Evolutionary conservation across 306 rosid species (phyloP).

Genomic region (Dryas octopetala): DNA sequence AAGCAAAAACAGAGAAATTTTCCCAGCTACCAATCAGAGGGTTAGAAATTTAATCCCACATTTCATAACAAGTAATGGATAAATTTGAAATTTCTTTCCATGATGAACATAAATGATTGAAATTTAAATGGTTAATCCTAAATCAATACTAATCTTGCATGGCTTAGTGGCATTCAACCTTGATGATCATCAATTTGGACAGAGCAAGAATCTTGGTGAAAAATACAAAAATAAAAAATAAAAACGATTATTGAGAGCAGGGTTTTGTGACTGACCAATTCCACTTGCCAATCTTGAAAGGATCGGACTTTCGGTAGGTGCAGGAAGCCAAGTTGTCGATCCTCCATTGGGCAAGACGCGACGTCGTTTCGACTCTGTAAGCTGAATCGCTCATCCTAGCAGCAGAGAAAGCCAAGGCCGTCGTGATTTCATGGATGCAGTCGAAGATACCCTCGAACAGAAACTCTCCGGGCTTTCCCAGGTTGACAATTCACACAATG

Average conservation of each 20-base stretch:
- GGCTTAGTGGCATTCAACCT: neutral
- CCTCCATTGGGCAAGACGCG: conserved; percentile 98
- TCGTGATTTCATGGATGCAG: conserved; percentile 92
- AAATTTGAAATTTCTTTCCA: too few species aligned
- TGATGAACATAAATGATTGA: too few species aligned
- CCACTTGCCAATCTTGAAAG: conserved; percentile 96
- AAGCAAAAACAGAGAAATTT: conserved; percentile 1
- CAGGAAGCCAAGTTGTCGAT: conserved; percentile 90
- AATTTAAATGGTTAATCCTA: neutral
- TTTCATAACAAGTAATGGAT: neutral
- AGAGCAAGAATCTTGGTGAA: neutral
- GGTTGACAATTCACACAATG: conserved; percentile 50
- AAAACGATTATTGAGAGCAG: neutral
- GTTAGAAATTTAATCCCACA: neutral
- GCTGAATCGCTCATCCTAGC: conserved; percentile 93
- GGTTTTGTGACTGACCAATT: conserved; percentile 54
- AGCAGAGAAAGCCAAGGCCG: conserved; percentile 66
- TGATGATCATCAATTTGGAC: neutral
- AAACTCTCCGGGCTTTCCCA: conserved; percentile 93
- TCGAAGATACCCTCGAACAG: conserved; percentile 77
- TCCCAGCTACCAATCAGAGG: conserved; percentile 9
- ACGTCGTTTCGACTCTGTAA: conserved; percentile 81
- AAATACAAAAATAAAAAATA: neutral
- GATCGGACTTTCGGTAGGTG: conserved; percentile 95
- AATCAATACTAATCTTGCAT: neutral